Base-by-base conservation (phyloP, 345 rosid genomes). In the Excoecaria agallocha region DNA sequence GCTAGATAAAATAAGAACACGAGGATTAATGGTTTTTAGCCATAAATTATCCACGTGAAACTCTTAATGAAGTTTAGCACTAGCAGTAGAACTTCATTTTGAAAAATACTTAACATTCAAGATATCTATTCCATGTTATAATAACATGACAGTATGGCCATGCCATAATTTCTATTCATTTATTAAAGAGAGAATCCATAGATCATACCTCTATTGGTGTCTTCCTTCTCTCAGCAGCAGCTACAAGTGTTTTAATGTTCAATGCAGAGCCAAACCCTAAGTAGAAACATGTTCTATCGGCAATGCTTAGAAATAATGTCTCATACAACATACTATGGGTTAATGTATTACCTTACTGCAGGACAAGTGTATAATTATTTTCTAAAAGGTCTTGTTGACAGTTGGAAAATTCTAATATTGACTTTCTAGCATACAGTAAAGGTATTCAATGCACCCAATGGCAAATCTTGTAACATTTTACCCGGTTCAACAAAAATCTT, bases 161-260 rank as follows among this genome's bases (percentile, higher is more conserved):
- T 25, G 2, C 41, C 66, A 66, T 71, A 61, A 55, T 12, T 38
- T 25, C 49, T 19, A 61, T 52, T 66, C 69, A 61, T n/a, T 45
- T 10, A 62, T 1, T 30, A 30, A 9, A 38, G 45, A 46, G 20
- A 64, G 63, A 15, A 13, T 7, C 58, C 12, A 43, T 56, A 37
- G 46, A 68, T 12, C 13, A 39, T 85, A 94, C 98, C 97, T 94
- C 97, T 70, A 94, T 86, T 58, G 89, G 93, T 45, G 87, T 87
- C 62, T 90, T 92, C 70, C 98, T 89, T 82, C 97, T 89, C 86
- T 91, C 98, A 20, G 98, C 97, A 69, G 98, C 98, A 82, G 98
- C 95, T 76, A 89, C 91, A 50, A 92, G 87, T 68, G 98, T 94
- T 85, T 90, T 98, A 71, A 92, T 91, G 84, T 89, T 94, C 90